phyloP scores from a whole-genome alignment of 2,329 filamentous ascomycete genomes.

The Aspergillus sp. region DNA sequence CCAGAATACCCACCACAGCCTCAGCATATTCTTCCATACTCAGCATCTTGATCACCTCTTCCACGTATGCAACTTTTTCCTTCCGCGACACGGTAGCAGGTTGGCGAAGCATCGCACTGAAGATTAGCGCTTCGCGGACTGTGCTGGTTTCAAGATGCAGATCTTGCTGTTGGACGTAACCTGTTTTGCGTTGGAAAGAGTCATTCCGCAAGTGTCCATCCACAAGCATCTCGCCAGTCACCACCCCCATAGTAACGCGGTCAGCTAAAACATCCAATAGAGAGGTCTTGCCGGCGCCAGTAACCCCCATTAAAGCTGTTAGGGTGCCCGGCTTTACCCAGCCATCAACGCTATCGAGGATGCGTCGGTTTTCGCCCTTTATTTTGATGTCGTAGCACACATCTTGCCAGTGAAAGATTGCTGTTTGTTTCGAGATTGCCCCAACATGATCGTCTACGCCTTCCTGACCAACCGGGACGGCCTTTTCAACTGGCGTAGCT shows the following conservation, averaged over 20 bases:
- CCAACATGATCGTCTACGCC: slow-evolving; percentile 67
- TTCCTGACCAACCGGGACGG: slow-evolving; percentile 65
- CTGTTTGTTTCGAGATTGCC: slow-evolving; percentile 72
- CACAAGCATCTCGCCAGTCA: slow-evolving; percentile 79
- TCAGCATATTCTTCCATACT: slow-evolving; percentile 88
- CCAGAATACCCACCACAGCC: slow-evolving; percentile 81
- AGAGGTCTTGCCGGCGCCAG: slow-evolving; percentile 87
- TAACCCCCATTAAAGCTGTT: slow-evolving; percentile 86
- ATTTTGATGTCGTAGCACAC: slow-evolving; percentile 81
- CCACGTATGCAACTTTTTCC: slow-evolving; percentile 82
- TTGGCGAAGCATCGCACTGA: slow-evolving; percentile 81
- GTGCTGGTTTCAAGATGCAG: slow-evolving; percentile 80
- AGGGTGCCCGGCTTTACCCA: slow-evolving; percentile 91
- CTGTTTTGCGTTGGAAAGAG: slow-evolving; percentile 62
- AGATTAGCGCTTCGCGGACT: slow-evolving; percentile 81
- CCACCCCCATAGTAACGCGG: slow-evolving; percentile 80
- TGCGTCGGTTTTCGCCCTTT: slow-evolving; percentile 69
- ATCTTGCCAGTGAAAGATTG: slow-evolving; percentile 78
- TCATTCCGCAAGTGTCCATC: slow-evolving; percentile 70
- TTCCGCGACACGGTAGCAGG: slow-evolving; percentile 66
- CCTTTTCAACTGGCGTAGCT: slow-evolving; percentile 32
- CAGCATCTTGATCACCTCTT: slow-evolving; percentile 82
- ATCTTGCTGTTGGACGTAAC: slow-evolving; percentile 79
- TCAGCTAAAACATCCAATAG: slow-evolving; percentile 81
- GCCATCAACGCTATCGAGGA: slow-evolving; percentile 81